Percentiles rank a stretch among this genome's conserved stretches.
phyloP scores from a whole-genome alignment of 139 green algal species.

The Picochlorum sp. region DNA sequence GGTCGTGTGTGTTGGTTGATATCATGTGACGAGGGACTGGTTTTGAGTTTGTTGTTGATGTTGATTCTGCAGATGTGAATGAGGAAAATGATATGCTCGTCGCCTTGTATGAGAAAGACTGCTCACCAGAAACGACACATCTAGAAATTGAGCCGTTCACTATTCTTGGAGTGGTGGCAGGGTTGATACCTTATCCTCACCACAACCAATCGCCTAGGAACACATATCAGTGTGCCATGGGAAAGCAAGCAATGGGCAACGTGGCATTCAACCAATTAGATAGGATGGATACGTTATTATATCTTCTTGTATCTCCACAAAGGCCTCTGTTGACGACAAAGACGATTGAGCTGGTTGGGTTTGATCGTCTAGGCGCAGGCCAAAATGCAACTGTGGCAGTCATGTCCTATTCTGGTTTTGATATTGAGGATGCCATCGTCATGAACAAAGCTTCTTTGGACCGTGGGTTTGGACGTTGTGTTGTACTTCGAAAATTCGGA shows the following conservation, averaged over 20 bases:
- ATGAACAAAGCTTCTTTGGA: slow-evolving; percentile 96
- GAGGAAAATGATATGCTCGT: slow-evolving; percentile 93
- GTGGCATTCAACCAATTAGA: slow-evolving; percentile 93
- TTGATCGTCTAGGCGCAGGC: slow-evolving; percentile 89
- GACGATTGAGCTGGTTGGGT: slow-evolving; percentile 89
- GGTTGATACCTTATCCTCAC: slow-evolving; percentile 96
- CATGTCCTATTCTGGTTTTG: slow-evolving; percentile 92
- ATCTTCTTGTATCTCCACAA: slow-evolving; percentile 94
- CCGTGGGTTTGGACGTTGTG: slow-evolving; percentile 94
- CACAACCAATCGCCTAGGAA: slow-evolving; percentile 99
- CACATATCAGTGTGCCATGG: slow-evolving; percentile 99
- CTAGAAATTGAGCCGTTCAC: slow-evolving; percentile 99
- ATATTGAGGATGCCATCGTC: slow-evolving; percentile 97
- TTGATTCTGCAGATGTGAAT: slow-evolving; percentile 69
- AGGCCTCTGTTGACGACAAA: slow-evolving; percentile 92
- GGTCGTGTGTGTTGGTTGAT: slow-evolving; percentile 23
- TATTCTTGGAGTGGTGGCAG: slow-evolving; percentile 94
- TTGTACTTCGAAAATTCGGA: slow-evolving; percentile 82
- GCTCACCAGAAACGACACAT: slow-evolving; percentile 68
- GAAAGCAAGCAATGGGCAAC: slow-evolving; percentile 99
- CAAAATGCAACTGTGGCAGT: slow-evolving; percentile 98
- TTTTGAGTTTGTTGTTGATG: neutral
- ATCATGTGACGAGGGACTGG: neutral
- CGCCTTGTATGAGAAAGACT: slow-evolving; percentile 79
- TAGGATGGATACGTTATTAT: slow-evolving; percentile 94